Percentiles rank a stretch among this genome's conserved stretches.
Evolutionary conservation across 495 filamentous ascomycete species (phyloP).

Genomic region (Aspergillus panamensis): DNA sequence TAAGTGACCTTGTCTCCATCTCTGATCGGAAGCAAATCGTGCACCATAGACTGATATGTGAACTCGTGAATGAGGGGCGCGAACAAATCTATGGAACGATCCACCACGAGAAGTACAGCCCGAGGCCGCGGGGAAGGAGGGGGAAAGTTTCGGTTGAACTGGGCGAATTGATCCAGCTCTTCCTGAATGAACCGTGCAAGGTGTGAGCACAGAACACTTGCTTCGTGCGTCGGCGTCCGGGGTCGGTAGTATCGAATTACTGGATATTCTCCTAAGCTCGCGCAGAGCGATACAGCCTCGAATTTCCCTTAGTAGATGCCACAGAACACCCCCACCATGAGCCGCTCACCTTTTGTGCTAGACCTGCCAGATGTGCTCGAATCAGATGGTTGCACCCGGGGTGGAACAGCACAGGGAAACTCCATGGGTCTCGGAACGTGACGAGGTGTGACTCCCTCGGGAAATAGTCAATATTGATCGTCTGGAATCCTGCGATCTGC

Average conservation of each 20-base stretch:
- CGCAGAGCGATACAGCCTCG: slow-evolving; percentile 79
- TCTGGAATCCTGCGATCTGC: slow-evolving; percentile 67
- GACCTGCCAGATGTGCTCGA: slow-evolving; percentile 68
- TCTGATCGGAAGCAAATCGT: slow-evolving; percentile 82
- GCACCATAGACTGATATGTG: slow-evolving; percentile 97
- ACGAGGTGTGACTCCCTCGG: slow-evolving; percentile 88
- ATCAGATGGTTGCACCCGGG: slow-evolving; percentile 84
- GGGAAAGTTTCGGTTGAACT: slow-evolving; percentile 79
- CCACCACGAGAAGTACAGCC: slow-evolving; percentile 79
- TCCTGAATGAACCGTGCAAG: slow-evolving; percentile 90
- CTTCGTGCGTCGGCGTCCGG: slow-evolving; percentile 72
- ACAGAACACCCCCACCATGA: neutral
- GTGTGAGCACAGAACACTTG: slow-evolving; percentile 77
- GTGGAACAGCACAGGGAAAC: slow-evolving; percentile 89
- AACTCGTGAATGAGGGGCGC: slow-evolving; percentile 92
- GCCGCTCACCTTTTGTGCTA: slow-evolving; percentile 76
- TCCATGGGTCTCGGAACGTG: slow-evolving; percentile 90
- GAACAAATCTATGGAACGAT: slow-evolving; percentile 87
- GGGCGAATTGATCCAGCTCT: slow-evolving; percentile 80
- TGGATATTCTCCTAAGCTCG: slow-evolving; percentile 81
- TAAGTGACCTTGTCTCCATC: slow-evolving; percentile 87
- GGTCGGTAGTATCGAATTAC: slow-evolving; percentile 87
- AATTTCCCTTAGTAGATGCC: slow-evolving; percentile 27
- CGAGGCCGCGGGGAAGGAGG: slow-evolving; percentile 75
- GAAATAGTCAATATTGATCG: slow-evolving; percentile 80